Base-by-base conservation (phyloP, 306 rosid species). In the Carpinus fangiana region DNA sequence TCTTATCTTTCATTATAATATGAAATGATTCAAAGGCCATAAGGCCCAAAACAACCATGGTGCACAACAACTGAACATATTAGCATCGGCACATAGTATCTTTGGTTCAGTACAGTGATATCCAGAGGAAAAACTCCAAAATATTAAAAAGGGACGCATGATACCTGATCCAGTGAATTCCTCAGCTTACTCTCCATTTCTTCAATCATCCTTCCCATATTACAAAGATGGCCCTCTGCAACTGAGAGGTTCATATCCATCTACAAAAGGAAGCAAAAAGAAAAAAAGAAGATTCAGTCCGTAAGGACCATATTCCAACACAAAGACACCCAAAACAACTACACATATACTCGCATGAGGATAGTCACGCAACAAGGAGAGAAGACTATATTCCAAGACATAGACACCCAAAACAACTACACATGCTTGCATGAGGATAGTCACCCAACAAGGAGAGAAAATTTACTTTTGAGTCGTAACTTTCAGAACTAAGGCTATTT, bases 101-200 rank as follows among this genome's bases (percentile, higher is more conserved):
- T n/a, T 55, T 16, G 11, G 47, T 34, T 36, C 26, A 18, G 72
- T 38, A 38, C 1, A 4, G 10, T 2, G 12, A 67, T 67, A 38
- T 18, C 28, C 72, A 41, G 72, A 67, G 51, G 28, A 67, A 41
- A 67, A 67, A 67, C 26, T 41, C 12, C 4, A n/a, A 67, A 67
- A 18, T 14, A 18, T 2, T n/a, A 5, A 36, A 18, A 65, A 36
- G 36, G 70, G 51, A 41, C 16, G 14, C 51, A 47, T 60, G 56
- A 70, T 82, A 95, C 96, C 98, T 95, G 98, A 89, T 95, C 98
- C 46, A 95, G 88, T 26, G 98, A 95, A 83, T 92, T 92, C 85
- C 98, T 91, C 84, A 92, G 91, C 85, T 95, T 95, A 79, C 98
- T 79, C 86, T 95, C 98, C 98, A 95, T 95, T 86, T 95, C 98